Conservation (phyloP, 305 asterid species). For the Coffea humblotiana region DNA sequence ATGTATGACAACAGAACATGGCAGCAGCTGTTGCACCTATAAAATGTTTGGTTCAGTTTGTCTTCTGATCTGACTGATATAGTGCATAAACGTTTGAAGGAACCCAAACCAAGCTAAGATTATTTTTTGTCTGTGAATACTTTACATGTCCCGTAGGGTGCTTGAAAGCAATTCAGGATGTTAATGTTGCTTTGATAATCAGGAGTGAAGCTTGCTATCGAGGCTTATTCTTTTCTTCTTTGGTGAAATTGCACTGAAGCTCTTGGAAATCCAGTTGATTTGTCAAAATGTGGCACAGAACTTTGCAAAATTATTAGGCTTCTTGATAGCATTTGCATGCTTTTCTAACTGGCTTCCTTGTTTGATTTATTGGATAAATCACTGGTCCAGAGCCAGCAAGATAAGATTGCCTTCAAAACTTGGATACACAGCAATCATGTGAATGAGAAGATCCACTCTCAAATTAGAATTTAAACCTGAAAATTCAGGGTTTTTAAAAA, state of each 20-base stretch:
- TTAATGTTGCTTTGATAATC: background rate
- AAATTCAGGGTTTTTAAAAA: background rate
- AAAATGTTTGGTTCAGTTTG: background rate
- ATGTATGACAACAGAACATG: background rate
- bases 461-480: background rate
- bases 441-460: background rate
- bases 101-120: background rate
- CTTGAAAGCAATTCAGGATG: background rate
- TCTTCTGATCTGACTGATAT: background rate
- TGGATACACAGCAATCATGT: background rate
- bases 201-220: background rate
- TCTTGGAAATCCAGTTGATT: background rate
- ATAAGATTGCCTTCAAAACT: conserved; percentile 2
- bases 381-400: background rate
- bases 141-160: background rate
- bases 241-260: background rate
- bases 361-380: background rate
- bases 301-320: background rate
- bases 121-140: background rate
- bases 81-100: background rate
- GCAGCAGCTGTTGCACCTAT: background rate
- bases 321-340: background rate
- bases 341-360: background rate
- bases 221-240: background rate
- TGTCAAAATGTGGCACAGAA: background rate